Evolutionary conservation across 495 filamentous ascomycete species (phyloP).

Genomic region (Neurospora sp.): DNA sequence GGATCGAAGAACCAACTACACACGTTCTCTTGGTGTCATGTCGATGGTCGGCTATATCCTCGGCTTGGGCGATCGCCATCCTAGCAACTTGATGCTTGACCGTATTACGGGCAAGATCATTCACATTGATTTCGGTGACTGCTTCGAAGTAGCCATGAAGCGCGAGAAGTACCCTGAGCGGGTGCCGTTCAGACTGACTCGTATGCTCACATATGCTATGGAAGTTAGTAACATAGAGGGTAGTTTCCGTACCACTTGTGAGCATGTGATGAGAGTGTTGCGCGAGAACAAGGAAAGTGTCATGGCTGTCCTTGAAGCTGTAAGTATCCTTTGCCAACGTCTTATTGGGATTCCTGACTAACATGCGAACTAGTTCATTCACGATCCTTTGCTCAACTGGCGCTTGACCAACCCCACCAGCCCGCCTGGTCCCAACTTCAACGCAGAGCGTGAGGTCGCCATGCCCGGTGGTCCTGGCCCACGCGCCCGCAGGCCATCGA

Average conservation of each 20-base stretch:
- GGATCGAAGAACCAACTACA: conserved; percentile 94
- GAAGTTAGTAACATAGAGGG: conserved; percentile 99
- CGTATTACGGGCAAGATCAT: conserved; percentile 90
- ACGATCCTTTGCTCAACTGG: conserved; percentile 97
- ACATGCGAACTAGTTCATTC: conserved; percentile 66
- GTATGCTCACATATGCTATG: conserved; percentile 99
- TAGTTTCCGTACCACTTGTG: conserved; percentile 92
- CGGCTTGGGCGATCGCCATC: conserved; percentile 90
- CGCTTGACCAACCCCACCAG: conserved; percentile 80
- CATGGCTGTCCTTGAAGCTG: conserved; percentile 96
- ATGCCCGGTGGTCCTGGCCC: conserved; percentile 31
- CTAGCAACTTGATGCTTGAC: conserved; percentile 94
- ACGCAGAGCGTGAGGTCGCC: conserved; percentile 56
- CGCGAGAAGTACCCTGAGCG: conserved; percentile 97
- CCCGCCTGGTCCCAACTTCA: conserved; percentile 65
- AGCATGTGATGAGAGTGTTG: conserved; percentile 96
- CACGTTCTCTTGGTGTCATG: conserved; percentile 94
- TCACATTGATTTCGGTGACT: conserved; percentile 98
- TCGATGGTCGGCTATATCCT: conserved; percentile 99
- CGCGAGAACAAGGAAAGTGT: conserved; percentile 94
- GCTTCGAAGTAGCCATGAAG: conserved; percentile 99
- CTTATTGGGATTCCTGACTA: conserved; percentile 3
- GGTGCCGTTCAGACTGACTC: conserved; percentile 91
- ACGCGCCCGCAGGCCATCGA: conserved; percentile 52
- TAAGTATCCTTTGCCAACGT: conserved; percentile 39